These are phyloP conservation scores for Orbilia brochopaga DNA, from an alignment of 2,329 filamentous ascomycete species.

Conservation along the genomic window DNA sequence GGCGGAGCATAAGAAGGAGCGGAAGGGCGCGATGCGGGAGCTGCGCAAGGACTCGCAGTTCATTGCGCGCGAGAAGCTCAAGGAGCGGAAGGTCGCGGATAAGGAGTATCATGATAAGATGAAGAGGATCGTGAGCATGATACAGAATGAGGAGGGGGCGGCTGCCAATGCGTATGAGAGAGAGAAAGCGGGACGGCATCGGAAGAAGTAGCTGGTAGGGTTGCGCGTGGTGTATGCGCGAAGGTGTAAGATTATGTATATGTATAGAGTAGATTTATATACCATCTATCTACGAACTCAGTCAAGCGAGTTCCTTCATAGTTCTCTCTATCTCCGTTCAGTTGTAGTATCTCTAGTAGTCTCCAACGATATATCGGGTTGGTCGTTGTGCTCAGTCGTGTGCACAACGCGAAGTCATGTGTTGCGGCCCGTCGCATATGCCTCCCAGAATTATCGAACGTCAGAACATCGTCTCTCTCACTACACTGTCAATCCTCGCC, in stretches of 20 bases:
- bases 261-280: background rate
- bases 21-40: conserved; percentile 92
- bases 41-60: conserved; percentile 94
- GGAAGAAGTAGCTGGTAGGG: conserved; percentile 60
- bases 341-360: too few species aligned
- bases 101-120: conserved; percentile 96
- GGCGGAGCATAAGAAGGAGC: conserved; percentile 91
- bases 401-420: conserved; percentile 5
- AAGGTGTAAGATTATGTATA: background rate
- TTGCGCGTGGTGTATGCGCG: conserved; percentile 5
- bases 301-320: too few species aligned
- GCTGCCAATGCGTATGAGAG: conserved; percentile 88
- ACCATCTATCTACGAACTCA: too few species aligned
- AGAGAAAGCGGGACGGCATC: conserved; percentile 77
- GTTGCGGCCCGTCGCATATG: background rate
- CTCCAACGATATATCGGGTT: too few species aligned
- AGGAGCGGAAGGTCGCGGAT: conserved; percentile 91
- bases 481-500: conserved; percentile 15
- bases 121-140: conserved; percentile 87
- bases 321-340: too few species aligned
- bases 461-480: conserved; percentile 2
- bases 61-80: conserved; percentile 85
- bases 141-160: conserved; percentile 88
- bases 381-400: too few species aligned
- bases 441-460: background rate